Conservation (phyloP, 1,284 basidiomycete genomes). For the Trametes pubescens region DNA sequence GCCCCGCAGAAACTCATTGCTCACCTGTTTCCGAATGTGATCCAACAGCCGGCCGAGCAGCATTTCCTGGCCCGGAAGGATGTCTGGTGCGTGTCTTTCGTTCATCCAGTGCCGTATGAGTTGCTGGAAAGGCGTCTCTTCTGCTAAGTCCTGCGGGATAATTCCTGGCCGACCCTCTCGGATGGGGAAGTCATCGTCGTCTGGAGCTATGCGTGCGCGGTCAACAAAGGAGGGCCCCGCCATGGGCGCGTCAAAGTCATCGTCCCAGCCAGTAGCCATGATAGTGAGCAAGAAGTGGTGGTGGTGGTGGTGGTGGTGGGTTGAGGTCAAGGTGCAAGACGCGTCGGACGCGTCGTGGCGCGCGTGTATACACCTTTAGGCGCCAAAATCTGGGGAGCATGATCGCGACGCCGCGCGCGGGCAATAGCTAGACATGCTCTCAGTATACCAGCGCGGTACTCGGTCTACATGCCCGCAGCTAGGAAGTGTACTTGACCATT, state of each 20-base stretch:
- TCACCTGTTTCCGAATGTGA: conserved; percentile 87
- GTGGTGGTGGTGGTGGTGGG: background rate
- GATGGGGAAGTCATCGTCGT: conserved; percentile 38
- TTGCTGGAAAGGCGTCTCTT: conserved; percentile 60
- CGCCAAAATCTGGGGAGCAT: background rate
- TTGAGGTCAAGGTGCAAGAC: background rate
- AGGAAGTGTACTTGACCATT: too few relatives aligned
- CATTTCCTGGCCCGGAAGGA: conserved; percentile 79
- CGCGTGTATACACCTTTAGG: background rate
- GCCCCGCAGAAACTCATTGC: conserved; percentile 37
- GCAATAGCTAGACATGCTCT: too few relatives aligned
- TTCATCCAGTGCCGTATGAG: conserved; percentile 87
- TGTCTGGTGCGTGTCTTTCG: conserved; percentile 84
- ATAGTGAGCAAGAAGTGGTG: background rate
- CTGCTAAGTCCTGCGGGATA: conserved; percentile 34
- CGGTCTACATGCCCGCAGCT: too few relatives aligned
- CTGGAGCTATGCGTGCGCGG: conserved; percentile 34
- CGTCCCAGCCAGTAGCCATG: conserved; percentile 36
- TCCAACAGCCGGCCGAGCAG: conserved; percentile 79
- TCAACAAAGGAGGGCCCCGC: conserved; percentile 39
- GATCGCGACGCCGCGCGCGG: background rate
- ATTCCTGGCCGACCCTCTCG: conserved; percentile 24
- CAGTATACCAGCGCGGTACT: too few relatives aligned
- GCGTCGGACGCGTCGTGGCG: conserved; percentile 14
- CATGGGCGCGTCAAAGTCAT: conserved; percentile 29